A percentile compares a stretch with the other conserved stretches of the same genome.
These are phyloP conservation scores for Cyclotella distinguenda DNA, from an alignment of 108 stramenopile species.

Conservation along the genomic window DNA sequence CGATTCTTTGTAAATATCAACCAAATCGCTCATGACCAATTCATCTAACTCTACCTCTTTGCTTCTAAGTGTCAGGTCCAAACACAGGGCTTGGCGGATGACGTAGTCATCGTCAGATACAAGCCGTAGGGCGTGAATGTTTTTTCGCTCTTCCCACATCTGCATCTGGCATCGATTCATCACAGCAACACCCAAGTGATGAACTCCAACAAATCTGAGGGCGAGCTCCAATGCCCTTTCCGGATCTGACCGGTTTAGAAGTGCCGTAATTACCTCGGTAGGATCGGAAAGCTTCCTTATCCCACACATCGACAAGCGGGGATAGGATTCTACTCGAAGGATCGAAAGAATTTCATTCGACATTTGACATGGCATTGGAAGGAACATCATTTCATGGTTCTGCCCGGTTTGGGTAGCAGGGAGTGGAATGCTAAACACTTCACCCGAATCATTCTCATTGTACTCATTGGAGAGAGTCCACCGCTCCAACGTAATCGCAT, in stretches of 20 bases:
- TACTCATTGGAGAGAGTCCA: constrained; percentile 2
- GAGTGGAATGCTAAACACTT: constrained; percentile 22
- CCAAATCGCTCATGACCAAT: constrained; percentile 12
- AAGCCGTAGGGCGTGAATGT: constrained; percentile 26
- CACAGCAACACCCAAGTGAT: constrained; percentile 23
- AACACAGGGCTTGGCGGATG: constrained; percentile 21
- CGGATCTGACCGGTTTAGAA: constrained; percentile 38
- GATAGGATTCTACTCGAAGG: constrained; percentile 15
- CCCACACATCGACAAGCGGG: constrained; percentile 14
- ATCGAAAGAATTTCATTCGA: constrained; percentile 21
- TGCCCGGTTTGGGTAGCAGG: not conserved
- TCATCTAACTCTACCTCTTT: constrained; percentile 4
- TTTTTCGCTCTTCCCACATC: constrained; percentile 37
- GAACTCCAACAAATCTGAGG: constrained; percentile 30
- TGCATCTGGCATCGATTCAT: constrained; percentile 47
- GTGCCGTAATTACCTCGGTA: constrained; percentile 23
- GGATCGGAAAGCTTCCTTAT: constrained; percentile 37
- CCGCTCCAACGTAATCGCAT: constrained; percentile 19
- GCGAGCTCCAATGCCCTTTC: constrained; percentile 35
- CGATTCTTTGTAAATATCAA: constrained; percentile 35
- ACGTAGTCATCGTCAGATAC: constrained; percentile 47
- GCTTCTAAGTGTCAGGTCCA: not conserved
- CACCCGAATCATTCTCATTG: not conserved
- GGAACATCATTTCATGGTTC: constrained; percentile 9
- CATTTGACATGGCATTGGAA: not conserved